Evolutionary conservation across 768 basidiomycete genomes (phyloP), one percentile per base, ranked within the genome.

Genomic region (Amanita thiersii): DNA sequence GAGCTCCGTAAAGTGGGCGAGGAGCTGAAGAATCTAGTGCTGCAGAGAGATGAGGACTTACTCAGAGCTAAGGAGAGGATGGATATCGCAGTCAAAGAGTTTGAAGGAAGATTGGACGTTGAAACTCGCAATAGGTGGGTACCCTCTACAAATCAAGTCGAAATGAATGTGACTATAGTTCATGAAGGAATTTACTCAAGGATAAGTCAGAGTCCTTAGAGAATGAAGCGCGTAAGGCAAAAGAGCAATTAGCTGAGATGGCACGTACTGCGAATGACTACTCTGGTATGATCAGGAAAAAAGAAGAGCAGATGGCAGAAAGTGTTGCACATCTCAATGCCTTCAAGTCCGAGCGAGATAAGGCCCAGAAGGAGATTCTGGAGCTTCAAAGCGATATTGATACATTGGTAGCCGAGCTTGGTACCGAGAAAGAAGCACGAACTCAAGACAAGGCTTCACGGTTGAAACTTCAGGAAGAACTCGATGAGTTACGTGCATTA

Each of bases 401-500:
- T 38, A 78, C 73, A 1, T 61, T 89, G 25, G 68, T 71, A 6
- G 69, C 70, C 1, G 80, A 91, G 53, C 62, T 83, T 12, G 68
- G 69, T 3, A 72, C 73, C 4, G 77, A 77, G 53, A 77, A 69
- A 43, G 66, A 70, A 23, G 79, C 77, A 36, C 65, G 68, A 29
- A 55, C 52, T 32, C 60, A 56, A 57, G 81, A 60, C 25, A 60
- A 64, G 1, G 55, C 62, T 7, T 62, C 70, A 2, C 77, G 76
- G 19, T 63, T 64, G 19, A 85, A 81, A 52, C 65, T 94, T 2
- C 80, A 88, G 52, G 73, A 70, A 29, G 93, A 96, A 59, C 66
- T 96, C 8, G 92, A 94, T 52, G 84, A 88, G 47, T 69, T 98
- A 5, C 81, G 92, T 5, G 65, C 75, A n/a, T 64, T 86, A 10